These are phyloP conservation scores for Mucor circinelloides DNA, from an alignment of 371 early-diverging fungal genomes.

Conservation along the genomic window DNA sequence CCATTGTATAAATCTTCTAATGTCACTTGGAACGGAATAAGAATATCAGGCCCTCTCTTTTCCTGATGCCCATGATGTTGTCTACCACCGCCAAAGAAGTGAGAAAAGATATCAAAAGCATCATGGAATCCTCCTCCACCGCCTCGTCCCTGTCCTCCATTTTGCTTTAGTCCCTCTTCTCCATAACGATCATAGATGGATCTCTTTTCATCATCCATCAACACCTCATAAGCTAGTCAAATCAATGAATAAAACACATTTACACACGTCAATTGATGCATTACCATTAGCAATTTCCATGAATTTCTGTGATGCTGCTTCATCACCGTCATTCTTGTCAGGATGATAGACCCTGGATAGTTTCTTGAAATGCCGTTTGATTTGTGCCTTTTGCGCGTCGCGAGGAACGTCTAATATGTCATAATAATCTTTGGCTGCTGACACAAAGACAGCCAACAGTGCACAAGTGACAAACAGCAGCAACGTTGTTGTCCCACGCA, in stretches of 20 bases:
- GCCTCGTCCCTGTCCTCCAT: conserved; percentile 64
- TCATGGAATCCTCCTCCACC: conserved; percentile 76
- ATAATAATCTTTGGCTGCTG: conserved; percentile 42
- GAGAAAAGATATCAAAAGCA: conserved; percentile 93
- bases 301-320: conserved; percentile 82
- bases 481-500: conserved; percentile 10
- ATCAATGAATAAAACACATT: not conserved
- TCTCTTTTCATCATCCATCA: conserved; percentile 85
- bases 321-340: conserved; percentile 89
- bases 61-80: conserved; percentile 51
- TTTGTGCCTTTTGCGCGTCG: conserved; percentile 79
- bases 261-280: not conserved
- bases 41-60: conserved; percentile 78
- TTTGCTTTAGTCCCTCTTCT: conserved; percentile 87
- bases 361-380: conserved; percentile 91
- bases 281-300: conserved; percentile 88
- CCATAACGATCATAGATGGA: conserved; percentile 81
- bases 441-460: conserved; percentile 13
- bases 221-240: conserved; percentile 84
- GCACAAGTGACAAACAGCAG: conserved; percentile 3
- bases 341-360: conserved; percentile 89
- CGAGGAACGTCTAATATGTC: conserved; percentile 84
- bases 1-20: conserved; percentile 92
- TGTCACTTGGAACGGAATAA: conserved; percentile 77
- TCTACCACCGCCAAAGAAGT: conserved; percentile 79